Percentiles rank a stretch among this genome's conserved stretches.
Conservation (phyloP, 306 rosid species). For the Luffa aegyptiaca region DNA sequence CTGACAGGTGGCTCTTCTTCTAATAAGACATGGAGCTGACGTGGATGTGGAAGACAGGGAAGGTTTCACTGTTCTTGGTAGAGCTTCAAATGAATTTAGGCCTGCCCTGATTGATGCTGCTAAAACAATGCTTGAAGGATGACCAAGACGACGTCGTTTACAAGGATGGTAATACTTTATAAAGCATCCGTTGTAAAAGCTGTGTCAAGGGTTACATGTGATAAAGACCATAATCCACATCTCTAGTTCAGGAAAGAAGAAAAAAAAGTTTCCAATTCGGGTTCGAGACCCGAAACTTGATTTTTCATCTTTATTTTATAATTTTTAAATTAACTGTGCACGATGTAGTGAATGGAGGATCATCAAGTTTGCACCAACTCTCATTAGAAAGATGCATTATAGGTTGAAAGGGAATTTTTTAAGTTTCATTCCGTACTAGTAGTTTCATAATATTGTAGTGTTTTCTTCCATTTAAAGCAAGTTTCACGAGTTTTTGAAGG, state of each 20-base stretch:
- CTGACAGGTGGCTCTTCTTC: conserved; percentile 34
- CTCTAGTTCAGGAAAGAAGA: not conserved
- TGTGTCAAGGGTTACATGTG: not conserved
- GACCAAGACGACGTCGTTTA: not conserved
- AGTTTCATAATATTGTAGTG: no score
- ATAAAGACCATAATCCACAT: not conserved
- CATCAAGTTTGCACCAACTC: no score
- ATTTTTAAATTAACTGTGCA: not conserved
- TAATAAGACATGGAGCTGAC: conserved; percentile 70
- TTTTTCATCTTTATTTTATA: not conserved
- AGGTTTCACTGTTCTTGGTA: conserved; percentile 93
- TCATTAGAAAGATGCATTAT: no score
- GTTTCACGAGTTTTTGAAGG: no score
- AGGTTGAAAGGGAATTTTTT: no score
- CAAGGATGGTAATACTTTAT: not conserved
- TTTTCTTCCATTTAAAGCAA: no score
- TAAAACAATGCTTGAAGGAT: conserved; percentile 73
- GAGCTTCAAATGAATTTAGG: conserved; percentile 55
- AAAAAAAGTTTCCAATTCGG: not conserved
- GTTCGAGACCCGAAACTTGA: not conserved
- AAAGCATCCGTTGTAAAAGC: not conserved
- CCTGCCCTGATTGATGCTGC: conserved; percentile 66
- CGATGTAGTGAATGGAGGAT: not conserved
- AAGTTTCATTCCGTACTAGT: no score
- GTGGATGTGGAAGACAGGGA: conserved; percentile 83